These are phyloP conservation scores for Casuarina equisetifolia DNA, from an alignment of 306 rosid species.

Conservation along the genomic window DNA sequence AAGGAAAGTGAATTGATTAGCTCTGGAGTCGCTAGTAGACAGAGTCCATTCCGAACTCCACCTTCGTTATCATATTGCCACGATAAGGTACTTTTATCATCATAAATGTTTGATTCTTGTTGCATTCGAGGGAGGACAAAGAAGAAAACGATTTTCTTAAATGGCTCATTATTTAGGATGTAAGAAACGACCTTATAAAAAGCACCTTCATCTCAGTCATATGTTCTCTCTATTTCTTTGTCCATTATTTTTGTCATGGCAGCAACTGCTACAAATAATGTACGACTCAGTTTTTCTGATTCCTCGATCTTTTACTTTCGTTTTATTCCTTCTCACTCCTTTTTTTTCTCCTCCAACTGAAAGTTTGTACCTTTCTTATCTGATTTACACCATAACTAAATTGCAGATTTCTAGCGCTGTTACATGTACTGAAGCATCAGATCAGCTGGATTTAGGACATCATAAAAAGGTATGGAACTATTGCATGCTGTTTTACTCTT, in stretches of 20 bases:
- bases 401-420: constrained; percentile 50
- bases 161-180: neutral
- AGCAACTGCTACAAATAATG: neutral
- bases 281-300: neutral
- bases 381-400: constrained; percentile 29
- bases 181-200: neutral
- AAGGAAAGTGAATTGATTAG: constrained; percentile 29
- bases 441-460: constrained; percentile 51
- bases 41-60: constrained; percentile 89
- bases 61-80: constrained; percentile 68
- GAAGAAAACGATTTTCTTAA: neutral
- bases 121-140: neutral
- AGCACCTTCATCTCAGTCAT: neutral
- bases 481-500: constrained; percentile 6
- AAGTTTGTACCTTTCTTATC: constrained; percentile 23
- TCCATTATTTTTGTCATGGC: neutral
- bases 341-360: neutral
- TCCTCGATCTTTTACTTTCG: neutral
- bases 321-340: no score
- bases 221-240: neutral
- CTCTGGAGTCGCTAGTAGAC: constrained; percentile 34
- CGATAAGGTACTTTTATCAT: constrained; percentile 58
- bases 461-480: constrained; percentile 68
- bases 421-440: constrained; percentile 41
- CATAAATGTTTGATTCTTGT: constrained; percentile 14